A percentile compares a stretch with the other conserved stretches of the same genome.
Evolutionary conservation across 768 basidiomycete species (phyloP).

Genomic region (Lyophyllum atratum): DNA sequence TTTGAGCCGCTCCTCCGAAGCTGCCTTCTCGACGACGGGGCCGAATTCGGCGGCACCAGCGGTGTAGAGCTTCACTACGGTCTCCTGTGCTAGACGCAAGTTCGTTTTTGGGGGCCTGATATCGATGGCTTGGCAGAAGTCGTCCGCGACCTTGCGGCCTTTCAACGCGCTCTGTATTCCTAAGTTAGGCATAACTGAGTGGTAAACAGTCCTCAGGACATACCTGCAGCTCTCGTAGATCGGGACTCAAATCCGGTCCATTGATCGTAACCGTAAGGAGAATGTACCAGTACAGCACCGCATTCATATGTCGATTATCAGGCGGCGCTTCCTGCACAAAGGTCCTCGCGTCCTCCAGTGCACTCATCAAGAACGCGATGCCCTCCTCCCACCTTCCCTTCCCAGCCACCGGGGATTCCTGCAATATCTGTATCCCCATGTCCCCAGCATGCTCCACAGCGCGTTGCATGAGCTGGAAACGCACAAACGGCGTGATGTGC

Average conservation of each 20-base stretch:
- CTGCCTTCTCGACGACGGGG: slow-evolving; percentile 38
- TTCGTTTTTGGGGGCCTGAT: slow-evolving; percentile 49
- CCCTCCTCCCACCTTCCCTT: slow-evolving; percentile 58
- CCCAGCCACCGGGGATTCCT: slow-evolving; percentile 41
- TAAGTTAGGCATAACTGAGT: neutral
- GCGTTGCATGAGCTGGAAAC: slow-evolving; percentile 59
- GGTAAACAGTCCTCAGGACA: slow-evolving; percentile 2
- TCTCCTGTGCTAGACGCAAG: slow-evolving; percentile 52
- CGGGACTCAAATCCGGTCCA: slow-evolving; percentile 48
- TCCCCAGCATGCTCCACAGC: slow-evolving; percentile 62
- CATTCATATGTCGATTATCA: slow-evolving; percentile 61
- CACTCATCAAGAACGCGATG: slow-evolving; percentile 59
- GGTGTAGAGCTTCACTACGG: slow-evolving; percentile 48
- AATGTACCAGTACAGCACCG: slow-evolving; percentile 60
- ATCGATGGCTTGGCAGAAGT: slow-evolving; percentile 50
- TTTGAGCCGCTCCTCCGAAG: slow-evolving; percentile 22
- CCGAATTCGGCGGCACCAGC: slow-evolving; percentile 50
- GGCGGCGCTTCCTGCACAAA: slow-evolving; percentile 61
- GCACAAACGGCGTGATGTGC: slow-evolving; percentile 54
- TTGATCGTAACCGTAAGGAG: slow-evolving; percentile 52
- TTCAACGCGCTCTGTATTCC: slow-evolving; percentile 30
- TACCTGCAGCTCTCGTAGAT: slow-evolving; percentile 56
- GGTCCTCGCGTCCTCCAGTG: slow-evolving; percentile 58
- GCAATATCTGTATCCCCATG: slow-evolving; percentile 51
- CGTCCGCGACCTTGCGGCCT: slow-evolving; percentile 52